Conservation (phyloP, 805 yeast species). For the Sporopachydermia lactativora region DNA sequence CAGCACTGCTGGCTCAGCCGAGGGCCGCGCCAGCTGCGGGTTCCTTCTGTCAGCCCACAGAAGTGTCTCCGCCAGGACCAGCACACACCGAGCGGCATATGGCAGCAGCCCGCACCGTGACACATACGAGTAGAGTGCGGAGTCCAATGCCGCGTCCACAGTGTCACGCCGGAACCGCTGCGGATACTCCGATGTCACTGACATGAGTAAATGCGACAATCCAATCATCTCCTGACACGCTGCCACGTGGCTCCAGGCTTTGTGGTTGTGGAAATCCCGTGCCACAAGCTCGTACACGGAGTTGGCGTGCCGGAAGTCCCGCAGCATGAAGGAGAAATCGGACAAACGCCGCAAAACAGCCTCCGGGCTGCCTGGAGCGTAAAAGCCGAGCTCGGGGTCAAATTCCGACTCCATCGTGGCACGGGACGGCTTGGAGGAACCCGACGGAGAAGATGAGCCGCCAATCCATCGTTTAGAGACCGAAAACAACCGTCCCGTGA, state of each 20-base stretch:
- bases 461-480: constrained; percentile 49
- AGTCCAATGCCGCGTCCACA: constrained; percentile 50
- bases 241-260: constrained; percentile 71
- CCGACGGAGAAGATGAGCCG: constrained; percentile 19
- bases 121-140: constrained; percentile 58
- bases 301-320: constrained; percentile 77
- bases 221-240: constrained; percentile 85
- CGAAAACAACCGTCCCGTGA: constrained; percentile 58
- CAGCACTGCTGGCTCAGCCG: not conserved
- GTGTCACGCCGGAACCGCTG: constrained; percentile 37
- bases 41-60: constrained; percentile 6
- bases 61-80: constrained; percentile 61
- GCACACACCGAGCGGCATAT: constrained; percentile 53
- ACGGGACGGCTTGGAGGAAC: constrained; percentile 19
- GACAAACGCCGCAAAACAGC: constrained; percentile 70
- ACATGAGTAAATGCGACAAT: constrained; percentile 51
- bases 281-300: constrained; percentile 70
- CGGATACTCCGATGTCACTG: constrained; percentile 17
- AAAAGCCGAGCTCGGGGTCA: constrained; percentile 39
- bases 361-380: constrained; percentile 50
- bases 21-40: not conserved
- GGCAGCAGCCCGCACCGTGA: constrained; percentile 58
- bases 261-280: constrained; percentile 62
- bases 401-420: constrained; percentile 20
- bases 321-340: constrained; percentile 85